Evolutionary conservation across 768 basidiomycete genomes (phyloP).

Genomic region (Suillus variegatus): DNA sequence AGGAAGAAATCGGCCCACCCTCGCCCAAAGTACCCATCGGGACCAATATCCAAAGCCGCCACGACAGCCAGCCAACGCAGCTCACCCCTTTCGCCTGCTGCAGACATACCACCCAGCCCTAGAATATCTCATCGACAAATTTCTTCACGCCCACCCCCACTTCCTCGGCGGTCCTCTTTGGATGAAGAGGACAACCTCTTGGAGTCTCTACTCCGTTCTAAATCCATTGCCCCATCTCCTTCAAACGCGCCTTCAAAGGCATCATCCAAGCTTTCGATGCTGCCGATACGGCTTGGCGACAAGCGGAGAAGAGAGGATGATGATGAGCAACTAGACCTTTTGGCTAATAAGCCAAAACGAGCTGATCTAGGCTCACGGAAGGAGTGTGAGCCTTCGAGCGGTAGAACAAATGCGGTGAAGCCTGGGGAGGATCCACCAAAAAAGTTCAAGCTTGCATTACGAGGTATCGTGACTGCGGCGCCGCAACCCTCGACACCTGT

Average conservation of each 20-base stretch:
- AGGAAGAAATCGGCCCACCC: slow-evolving; percentile 39
- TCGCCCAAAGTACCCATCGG: slow-evolving; percentile 16
- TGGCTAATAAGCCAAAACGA: slow-evolving; percentile 60
- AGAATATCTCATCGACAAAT: slow-evolving; percentile 41
- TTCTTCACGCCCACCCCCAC: slow-evolving; percentile 37
- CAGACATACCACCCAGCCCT: slow-evolving; percentile 39
- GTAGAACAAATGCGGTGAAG: slow-evolving; percentile 29
- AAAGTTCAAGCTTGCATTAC: slow-evolving; percentile 77
- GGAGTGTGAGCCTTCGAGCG: slow-evolving; percentile 28
- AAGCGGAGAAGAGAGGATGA: slow-evolving; percentile 74
- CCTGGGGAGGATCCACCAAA: slow-evolving; percentile 49
- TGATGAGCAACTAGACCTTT: slow-evolving; percentile 61
- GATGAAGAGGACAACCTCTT: slow-evolving; percentile 58
- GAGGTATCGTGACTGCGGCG: slow-evolving; percentile 30
- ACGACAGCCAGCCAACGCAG: slow-evolving; percentile 19
- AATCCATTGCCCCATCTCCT: slow-evolving; percentile 38
- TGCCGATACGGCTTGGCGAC: slow-evolving; percentile 57
- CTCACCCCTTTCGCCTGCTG: slow-evolving; percentile 33
- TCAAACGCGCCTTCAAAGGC: slow-evolving; percentile 38
- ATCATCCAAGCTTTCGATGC: slow-evolving; percentile 35
- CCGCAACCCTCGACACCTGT: slow-evolving; percentile 40
- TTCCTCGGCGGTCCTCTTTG: slow-evolving; percentile 43
- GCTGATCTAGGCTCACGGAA: slow-evolving; percentile 51
- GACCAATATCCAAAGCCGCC: slow-evolving; percentile 15
- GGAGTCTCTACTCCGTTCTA: slow-evolving; percentile 50